These are phyloP conservation scores for Pseudopyricularia javanii DNA, from an alignment of 2,329 filamentous ascomycete species.

Conservation along the genomic window DNA sequence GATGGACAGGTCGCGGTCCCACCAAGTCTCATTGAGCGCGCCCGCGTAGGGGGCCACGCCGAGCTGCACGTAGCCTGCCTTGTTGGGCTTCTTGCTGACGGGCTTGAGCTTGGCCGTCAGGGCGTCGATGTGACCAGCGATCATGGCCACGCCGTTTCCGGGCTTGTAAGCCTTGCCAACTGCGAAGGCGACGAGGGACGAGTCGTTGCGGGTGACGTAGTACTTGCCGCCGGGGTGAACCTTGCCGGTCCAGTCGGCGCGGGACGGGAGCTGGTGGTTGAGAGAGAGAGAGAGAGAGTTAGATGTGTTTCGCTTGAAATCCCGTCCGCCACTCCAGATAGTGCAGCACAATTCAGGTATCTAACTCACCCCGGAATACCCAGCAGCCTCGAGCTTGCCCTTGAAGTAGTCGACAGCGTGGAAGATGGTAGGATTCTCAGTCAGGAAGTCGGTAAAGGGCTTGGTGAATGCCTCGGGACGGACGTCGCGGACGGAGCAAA, in stretches of 20 bases:
- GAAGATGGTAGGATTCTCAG: constrained; percentile 83
- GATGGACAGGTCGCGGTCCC: constrained; percentile 85
- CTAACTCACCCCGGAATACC: constrained; percentile 57
- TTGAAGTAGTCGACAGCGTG: constrained; percentile 76
- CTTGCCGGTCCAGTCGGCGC: constrained; percentile 72
- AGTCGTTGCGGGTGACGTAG: constrained; percentile 87
- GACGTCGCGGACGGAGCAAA: constrained; percentile 24
- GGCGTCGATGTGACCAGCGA: constrained; percentile 94
- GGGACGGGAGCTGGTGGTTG: too few relatives aligned
- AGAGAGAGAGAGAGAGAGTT: too few relatives aligned
- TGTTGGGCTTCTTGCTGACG: constrained; percentile 68
- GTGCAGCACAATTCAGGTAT: too few relatives aligned
- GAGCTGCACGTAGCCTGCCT: constrained; percentile 86
- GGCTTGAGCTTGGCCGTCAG: constrained; percentile 88
- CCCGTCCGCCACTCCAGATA: too few relatives aligned
- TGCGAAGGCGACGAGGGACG: constrained; percentile 84
- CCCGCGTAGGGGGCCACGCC: constrained; percentile 96
- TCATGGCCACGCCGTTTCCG: constrained; percentile 82
- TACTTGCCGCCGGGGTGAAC: constrained; percentile 86
- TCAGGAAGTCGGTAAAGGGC: constrained; percentile 80
- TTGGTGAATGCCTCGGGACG: constrained; percentile 59
- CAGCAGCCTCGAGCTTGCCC: constrained; percentile 55
- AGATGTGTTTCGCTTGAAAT: too few relatives aligned
- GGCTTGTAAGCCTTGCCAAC: constrained; percentile 85
- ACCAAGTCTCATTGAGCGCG: constrained; percentile 97